Evolutionary conservation across 805 yeast genomes (phyloP), one percentile per base, ranked within the genome.

Genomic region (Myxozyma geophila): DNA sequence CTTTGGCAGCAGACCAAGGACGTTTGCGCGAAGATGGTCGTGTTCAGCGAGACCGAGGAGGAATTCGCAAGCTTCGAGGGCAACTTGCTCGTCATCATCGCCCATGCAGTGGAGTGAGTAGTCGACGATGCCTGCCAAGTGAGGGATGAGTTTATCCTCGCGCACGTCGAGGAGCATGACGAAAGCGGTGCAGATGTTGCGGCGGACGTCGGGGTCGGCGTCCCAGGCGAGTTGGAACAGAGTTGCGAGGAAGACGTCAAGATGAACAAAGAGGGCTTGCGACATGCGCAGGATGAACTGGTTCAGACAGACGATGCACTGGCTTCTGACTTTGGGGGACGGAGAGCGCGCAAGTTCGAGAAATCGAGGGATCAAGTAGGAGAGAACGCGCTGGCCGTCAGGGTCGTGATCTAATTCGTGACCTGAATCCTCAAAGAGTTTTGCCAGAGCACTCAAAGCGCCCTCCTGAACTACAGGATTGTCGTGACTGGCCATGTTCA

Each of bases 51-150:
- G 80, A 1, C 89, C 85, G 50, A 93, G 82, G 63, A 95, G 78
- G 70, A 95, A 92, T 77, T 95, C 98, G 74, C 97, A 91, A 2
- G 96, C 98, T 74, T 92, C 97, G 60, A 92, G 79, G 0, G 96
- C 88, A 39, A 91, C 96, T 59, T 82, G 87, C 69, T 89, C 92
- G 66, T 87, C 87, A 21, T 76, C 75, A 58, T 80, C 79, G 60
- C 82, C 82, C 78, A 93, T 85, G 63, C 92, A 83, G 76, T 92
- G 97, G 56, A 91, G 76, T 71, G 92, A 86, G 78, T 89, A 95
- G 67, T 86, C 84, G 47, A 93, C 83, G 15, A 95, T 91, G n/a
- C 98, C 98, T 59, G 82, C 85, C 61, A 93, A 75, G 74, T 93
- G 96, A 7, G 92, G 91, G 55, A 82, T 76, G 40, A 95, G 78